A percentile compares a stretch with the other conserved stretches of the same genome.
Evolutionary conservation across 805 yeast species (phyloP).

Genomic region (Candida yuanshanica): DNA sequence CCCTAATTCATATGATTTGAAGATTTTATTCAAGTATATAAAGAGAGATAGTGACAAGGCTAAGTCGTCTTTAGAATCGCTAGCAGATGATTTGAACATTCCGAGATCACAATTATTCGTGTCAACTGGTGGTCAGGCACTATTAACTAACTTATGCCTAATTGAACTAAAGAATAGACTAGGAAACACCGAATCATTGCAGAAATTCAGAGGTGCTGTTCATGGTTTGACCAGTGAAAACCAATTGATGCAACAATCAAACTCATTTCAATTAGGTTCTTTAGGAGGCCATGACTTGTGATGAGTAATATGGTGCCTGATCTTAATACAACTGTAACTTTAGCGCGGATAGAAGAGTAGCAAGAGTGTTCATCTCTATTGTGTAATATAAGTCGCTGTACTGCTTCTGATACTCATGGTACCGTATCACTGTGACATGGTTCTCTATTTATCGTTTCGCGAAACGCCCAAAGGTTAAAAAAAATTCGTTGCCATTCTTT

Average conservation of each 20-base stretch:
- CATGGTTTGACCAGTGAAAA: conserved; percentile 41
- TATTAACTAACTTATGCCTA: conserved; percentile 59
- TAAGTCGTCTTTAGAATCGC: conserved; percentile 49
- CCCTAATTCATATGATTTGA: conserved; percentile 81
- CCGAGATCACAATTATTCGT: conserved; percentile 51
- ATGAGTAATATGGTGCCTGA: no score
- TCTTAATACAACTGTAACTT: no score
- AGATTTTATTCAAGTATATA: conserved; percentile 36
- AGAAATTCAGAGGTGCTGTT: conserved; percentile 42
- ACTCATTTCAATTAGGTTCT: not conserved
- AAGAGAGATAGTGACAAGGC: conserved; percentile 12
- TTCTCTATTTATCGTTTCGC: no score
- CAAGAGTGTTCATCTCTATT: no score
- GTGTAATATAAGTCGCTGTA: no score
- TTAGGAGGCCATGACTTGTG: not conserved
- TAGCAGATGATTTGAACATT: conserved; percentile 67
- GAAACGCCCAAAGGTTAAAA: no score
- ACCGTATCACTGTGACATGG: no score
- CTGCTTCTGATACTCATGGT: no score
- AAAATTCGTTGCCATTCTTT: no score
- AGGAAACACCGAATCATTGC: conserved; percentile 23
- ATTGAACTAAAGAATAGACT: conserved; percentile 40
- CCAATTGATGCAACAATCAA: conserved; percentile 2
- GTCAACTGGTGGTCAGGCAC: conserved; percentile 58
- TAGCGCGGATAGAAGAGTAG: no score